Evolutionary conservation across 306 rosid species (phyloP), one percentile per base, ranked within the genome.

Genomic region (Trifolium dubium): DNA sequence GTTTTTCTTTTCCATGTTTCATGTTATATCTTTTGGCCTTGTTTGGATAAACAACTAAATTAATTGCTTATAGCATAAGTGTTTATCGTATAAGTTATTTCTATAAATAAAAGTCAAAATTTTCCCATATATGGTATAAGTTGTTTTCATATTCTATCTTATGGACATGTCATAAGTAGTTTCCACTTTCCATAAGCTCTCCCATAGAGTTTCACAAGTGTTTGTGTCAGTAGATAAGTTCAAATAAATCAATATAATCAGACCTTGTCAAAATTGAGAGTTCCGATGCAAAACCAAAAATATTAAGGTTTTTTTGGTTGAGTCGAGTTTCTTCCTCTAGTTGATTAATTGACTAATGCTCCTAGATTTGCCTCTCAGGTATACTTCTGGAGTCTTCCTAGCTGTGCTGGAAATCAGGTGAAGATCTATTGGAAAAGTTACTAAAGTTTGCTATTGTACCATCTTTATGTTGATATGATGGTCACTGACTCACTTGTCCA

Each of bases 341-440:
- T 23, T 50, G 4, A 6, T 49, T 49, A 54, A 9, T 19, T 54
- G 60, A 67, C 15, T 23, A 30, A 53, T 72, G 47, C 10, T 80
- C 51, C 31, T 15, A 11, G 8, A 34, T 58, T 83, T 84, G 23
- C 72, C 59, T 74, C 60, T 75, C 88, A 94, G 97, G 92, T 91
- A 35, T 94, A 94, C 53, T 89, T 94, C 79, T 94, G 98, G 98
- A 94, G 98, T 86, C 90, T 94, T 80, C 98, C 96, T 69, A 94
- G 97, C 86, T 87, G 90, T 55, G 98, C 96, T 74, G 97, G 97
- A 69, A 94, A 94, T 83, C 98, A 91, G 97, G 98, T 91, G 79
- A 82, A 59, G 51, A 77, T 75, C 58, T 18, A 40, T 34, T 73
- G 55, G 15, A 69, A 77, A 51, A 13, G 65, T 6, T 32, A 18